phyloP scores from a whole-genome alignment of 768 basidiomycete species.

The Russula earlei region DNA sequence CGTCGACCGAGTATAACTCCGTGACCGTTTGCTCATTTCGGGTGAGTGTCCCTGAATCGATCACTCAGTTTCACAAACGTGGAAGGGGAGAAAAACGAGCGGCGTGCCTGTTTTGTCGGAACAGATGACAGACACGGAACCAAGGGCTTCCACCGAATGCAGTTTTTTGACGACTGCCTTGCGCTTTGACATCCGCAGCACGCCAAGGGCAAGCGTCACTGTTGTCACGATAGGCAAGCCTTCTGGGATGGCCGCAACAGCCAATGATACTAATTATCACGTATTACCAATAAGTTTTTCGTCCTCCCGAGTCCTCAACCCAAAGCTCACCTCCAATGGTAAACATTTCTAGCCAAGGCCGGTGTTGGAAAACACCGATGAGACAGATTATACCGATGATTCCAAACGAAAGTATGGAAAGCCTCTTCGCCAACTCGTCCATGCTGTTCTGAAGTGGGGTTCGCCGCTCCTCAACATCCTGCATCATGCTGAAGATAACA shows the following conservation, averaged over 20 bases:
- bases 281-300: not conserved
- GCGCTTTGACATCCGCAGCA: constrained; percentile 86
- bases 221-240: constrained; percentile 96
- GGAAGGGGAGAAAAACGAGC: not conserved
- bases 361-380: constrained; percentile 75
- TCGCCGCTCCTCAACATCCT: constrained; percentile 85
- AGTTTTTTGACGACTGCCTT: constrained; percentile 97
- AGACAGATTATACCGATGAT: constrained; percentile 90
- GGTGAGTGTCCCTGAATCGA: constrained; percentile 64
- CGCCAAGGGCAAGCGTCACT: constrained; percentile 91
- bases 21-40: constrained; percentile 95
- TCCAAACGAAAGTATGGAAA: constrained; percentile 86
- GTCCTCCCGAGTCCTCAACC: not conserved
- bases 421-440: constrained; percentile 92
- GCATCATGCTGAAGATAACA: constrained; percentile 96
- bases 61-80: not conserved
- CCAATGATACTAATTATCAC: constrained; percentile 71
- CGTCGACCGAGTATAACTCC: constrained; percentile 82
- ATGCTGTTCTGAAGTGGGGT: constrained; percentile 90
- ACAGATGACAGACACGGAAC: constrained; percentile 94
- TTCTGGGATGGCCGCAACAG: constrained; percentile 97
- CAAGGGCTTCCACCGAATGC: constrained; percentile 89
- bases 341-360: constrained; percentile 96
- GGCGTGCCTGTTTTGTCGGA: constrained; percentile 87
- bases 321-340: constrained; percentile 81